Conservation (phyloP, 495 filamentous ascomycete species). For the Staphylotrichum longicolle region DNA sequence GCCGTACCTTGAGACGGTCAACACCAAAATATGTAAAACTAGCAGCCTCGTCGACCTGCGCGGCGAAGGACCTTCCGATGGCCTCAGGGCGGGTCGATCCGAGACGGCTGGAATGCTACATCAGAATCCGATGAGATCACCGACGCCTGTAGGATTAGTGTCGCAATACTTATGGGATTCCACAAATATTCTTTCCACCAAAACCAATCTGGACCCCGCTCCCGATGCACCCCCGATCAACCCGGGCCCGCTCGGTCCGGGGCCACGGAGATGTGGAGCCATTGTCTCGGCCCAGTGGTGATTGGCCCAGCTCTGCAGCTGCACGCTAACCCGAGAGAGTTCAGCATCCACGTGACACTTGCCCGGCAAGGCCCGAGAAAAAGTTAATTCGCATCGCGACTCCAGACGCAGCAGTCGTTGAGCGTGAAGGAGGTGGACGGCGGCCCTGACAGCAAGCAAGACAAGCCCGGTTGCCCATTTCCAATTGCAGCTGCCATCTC, state of each 20-base stretch:
- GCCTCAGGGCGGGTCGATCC: too few relatives aligned
- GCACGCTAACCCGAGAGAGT: conserved; percentile 4
- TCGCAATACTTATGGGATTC: not conserved
- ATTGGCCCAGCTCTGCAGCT: conserved; percentile 6
- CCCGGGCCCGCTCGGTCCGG: conserved; percentile 4
- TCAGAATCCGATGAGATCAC: too few relatives aligned
- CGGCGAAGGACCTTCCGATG: too few relatives aligned
- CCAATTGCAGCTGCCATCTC: conserved; percentile 9
- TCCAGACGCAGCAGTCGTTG: conserved; percentile 12
- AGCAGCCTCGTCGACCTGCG: not conserved
- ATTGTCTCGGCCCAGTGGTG: not conserved
- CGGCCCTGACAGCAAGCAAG: conserved; percentile 11
- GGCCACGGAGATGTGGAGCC: conserved; percentile 12
- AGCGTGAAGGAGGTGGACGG: conserved; percentile 20
- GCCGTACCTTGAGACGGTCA: not conserved
- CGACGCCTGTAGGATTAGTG: too few relatives aligned
- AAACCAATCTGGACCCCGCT: too few relatives aligned
- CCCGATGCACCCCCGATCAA: too few relatives aligned
- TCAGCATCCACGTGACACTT: conserved; percentile 21
- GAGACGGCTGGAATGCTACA: too few relatives aligned
- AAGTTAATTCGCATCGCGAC: conserved; percentile 21
- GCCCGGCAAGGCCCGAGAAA: conserved; percentile 14
- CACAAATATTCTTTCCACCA: too few relatives aligned
- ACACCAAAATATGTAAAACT: not conserved
- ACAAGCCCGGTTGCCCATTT: not conserved